Conservation (phyloP, 768 basidiomycete genomes). For the Collybia sp. region DNA sequence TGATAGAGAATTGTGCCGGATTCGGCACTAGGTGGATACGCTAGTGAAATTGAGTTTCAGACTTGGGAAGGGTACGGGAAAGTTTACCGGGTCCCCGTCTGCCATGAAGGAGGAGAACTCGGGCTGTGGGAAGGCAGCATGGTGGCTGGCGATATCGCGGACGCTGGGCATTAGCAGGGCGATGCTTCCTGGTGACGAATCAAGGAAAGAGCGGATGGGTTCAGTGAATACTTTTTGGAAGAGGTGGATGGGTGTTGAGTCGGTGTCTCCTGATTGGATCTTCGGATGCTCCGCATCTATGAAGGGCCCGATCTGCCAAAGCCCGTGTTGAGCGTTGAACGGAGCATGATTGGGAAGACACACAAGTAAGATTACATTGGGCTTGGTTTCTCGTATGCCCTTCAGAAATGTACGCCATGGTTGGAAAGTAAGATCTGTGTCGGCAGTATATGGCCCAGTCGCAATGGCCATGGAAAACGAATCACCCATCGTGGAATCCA, state of each 20-base stretch:
- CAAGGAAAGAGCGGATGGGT: conserved; percentile 52
- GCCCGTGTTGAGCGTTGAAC: background rate
- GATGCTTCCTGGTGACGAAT: conserved; percentile 59
- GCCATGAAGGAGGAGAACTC: conserved; percentile 43
- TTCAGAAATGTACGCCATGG: conserved; percentile 63
- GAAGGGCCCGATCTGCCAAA: conserved; percentile 82
- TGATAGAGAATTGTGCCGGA: conserved; percentile 80
- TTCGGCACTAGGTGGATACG: conserved; percentile 81
- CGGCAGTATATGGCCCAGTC: conserved; percentile 83
- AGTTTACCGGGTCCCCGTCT: conserved; percentile 47
- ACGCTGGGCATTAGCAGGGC: conserved; percentile 81
- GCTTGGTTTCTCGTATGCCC: conserved; percentile 59
- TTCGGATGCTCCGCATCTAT: conserved; percentile 72
- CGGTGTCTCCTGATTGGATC: conserved; percentile 72
- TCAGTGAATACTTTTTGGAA: conserved; percentile 64
- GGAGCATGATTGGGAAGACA: background rate
- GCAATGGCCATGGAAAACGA: conserved; percentile 65
- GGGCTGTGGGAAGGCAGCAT: conserved; percentile 83
- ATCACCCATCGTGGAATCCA: conserved; percentile 36
- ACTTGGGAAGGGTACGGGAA: background rate
- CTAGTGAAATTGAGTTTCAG: conserved; percentile 30
- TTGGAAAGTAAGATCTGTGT: conserved; percentile 70
- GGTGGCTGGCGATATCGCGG: conserved; percentile 73
- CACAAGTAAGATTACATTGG: conserved; percentile 78
- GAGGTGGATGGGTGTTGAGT: conserved; percentile 56